Base-by-base conservation (phyloP, 306 rosid species). In the Dalbergia cochinchinensis region DNA sequence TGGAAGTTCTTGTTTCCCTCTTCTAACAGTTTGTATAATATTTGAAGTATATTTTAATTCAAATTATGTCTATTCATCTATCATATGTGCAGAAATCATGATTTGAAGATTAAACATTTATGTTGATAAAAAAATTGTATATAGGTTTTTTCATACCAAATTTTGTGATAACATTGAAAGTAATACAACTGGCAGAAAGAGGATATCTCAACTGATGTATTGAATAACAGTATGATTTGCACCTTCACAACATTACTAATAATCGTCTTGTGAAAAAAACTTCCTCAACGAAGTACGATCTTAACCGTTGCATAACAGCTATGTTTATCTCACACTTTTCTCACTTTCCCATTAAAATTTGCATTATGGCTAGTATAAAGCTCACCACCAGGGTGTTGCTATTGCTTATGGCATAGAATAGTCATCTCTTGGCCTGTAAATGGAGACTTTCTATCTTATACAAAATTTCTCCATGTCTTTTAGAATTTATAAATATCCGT, bases 81-180 rank as follows among this genome's bases (percentile, higher is more conserved):
- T 47, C 42, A 7, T 26, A 60, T 78, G 41, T 34, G 53, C n/a
- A 16, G 50, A 75, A 74, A 48, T 74, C 69, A 69, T 15, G 19
- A 48, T 75, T 54, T 74, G 75, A 73, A 74, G 61, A 80, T 48
- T 74, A 76, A 67, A n/a, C 19, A 51, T 50, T 70, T 76, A 33
- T 72, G 65, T 62, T 75, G 60, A 63, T 63, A 15, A 20, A 20
- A 26, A 26, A 26, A 26, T 26, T 26, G 31, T 26, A 26, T 26
- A 34, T 45, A 48, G 61, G 26, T 41, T 62, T 63, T 63, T 15
- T 35, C 31, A 41, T 67, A 44, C 47, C 57, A 65, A 1, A 16
- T 59, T 78, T 31, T 12, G 22, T 53, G 37, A 62, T 61, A 69
- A 20, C 14, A 15, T 47, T 35, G 59, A n/a, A 34, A 44, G 22